Evolutionary conservation across 2,329 filamentous ascomycete genomes (phyloP).

Genomic region (Arthrobotrys musiformis): DNA sequence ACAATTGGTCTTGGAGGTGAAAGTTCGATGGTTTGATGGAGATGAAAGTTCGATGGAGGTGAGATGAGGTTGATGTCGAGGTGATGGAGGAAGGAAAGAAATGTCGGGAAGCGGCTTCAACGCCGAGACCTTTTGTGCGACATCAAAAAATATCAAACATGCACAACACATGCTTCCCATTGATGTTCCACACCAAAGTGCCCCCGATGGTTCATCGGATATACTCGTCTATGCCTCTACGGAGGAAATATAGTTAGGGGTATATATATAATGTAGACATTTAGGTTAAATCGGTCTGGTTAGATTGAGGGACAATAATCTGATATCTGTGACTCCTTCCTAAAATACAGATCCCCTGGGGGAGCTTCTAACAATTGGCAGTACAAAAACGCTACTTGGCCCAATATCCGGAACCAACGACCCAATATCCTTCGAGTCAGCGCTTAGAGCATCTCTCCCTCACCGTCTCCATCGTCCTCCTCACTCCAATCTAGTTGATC

Average conservation of each 20-base stretch:
- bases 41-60: no score
- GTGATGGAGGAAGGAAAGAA: constrained; percentile 24
- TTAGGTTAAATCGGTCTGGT: no score
- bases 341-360: constrained; percentile 3
- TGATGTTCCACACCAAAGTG: no score
- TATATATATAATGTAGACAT: no score
- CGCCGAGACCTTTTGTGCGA: constrained; percentile 33
- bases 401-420: not conserved
- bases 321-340: not conserved
- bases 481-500: constrained; percentile 65
- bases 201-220: no score
- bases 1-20: constrained; percentile 6
- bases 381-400: not conserved
- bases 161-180: constrained; percentile 4
- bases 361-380: not conserved
- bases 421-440: not conserved
- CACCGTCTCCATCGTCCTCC: constrained; percentile 71
- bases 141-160: constrained; percentile 11
- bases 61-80: constrained; percentile 16
- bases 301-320: not conserved
- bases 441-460: constrained; percentile 59
- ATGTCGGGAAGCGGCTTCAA: constrained; percentile 1
- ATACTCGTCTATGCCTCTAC: no score
- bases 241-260: no score
- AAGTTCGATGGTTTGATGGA: no score